Evolutionary conservation across 2,329 filamentous ascomycete genomes (phyloP).

Genomic region (Exophiala xenobiotica): DNA sequence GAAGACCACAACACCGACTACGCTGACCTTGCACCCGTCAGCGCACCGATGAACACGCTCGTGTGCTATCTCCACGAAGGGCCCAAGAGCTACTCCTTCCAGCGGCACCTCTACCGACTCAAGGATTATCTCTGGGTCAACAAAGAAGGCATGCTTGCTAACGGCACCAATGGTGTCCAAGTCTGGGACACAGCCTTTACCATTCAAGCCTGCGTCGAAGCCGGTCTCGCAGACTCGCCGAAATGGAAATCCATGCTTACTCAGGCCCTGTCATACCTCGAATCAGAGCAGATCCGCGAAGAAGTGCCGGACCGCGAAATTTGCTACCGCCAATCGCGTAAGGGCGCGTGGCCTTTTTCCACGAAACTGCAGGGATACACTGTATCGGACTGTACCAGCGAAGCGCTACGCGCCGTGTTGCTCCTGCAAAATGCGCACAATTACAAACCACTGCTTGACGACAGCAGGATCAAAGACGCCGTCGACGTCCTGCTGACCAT

Average conservation of each 20-base stretch:
- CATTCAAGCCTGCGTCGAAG: slow-evolving; percentile 77
- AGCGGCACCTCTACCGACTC: slow-evolving; percentile 74
- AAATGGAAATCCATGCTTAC: slow-evolving; percentile 80
- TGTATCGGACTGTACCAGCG: slow-evolving; percentile 90
- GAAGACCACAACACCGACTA: slow-evolving; percentile 94
- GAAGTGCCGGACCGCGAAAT: slow-evolving; percentile 73
- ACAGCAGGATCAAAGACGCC: slow-evolving; percentile 78
- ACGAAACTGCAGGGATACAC: slow-evolving; percentile 90
- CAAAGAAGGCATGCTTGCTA: slow-evolving; percentile 85
- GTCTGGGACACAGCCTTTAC: slow-evolving; percentile 93
- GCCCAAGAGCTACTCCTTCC: slow-evolving; percentile 67
- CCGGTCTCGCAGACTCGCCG: slow-evolving; percentile 72
- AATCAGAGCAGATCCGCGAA: slow-evolving; percentile 85
- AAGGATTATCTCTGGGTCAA: slow-evolving; percentile 92
- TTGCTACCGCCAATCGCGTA: slow-evolving; percentile 86
- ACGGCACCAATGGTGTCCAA: slow-evolving; percentile 97
- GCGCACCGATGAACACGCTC: slow-evolving; percentile 84
- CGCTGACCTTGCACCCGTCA: slow-evolving; percentile 83
- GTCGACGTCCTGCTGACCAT: slow-evolving; percentile 89
- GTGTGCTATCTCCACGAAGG: slow-evolving; percentile 83
- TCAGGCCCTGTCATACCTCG: slow-evolving; percentile 80
- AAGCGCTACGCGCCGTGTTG: slow-evolving; percentile 83
- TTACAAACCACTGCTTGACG: slow-evolving; percentile 71
- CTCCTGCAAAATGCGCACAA: slow-evolving; percentile 75
- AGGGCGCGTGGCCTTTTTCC: slow-evolving; percentile 95